A percentile compares a stretch with the other conserved stretches of the same genome.
These are phyloP conservation scores for Pleurotus tuber-regium DNA, from an alignment of 768 basidiomycete genomes.

Conservation along the genomic window DNA sequence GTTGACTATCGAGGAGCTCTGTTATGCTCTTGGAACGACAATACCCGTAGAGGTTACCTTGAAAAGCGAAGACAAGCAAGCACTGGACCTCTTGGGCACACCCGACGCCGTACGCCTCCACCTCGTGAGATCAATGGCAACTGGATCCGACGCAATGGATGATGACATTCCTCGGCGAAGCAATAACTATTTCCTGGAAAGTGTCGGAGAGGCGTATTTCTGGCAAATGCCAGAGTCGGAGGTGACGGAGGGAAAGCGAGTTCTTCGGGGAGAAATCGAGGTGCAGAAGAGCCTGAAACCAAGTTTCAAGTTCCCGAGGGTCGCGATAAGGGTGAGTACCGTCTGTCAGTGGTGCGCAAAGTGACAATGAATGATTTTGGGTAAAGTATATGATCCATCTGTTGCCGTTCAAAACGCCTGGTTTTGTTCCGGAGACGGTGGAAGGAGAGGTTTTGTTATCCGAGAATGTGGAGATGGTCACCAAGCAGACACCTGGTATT, in stretches of 20 bases:
- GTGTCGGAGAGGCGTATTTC: slow-evolving; percentile 43
- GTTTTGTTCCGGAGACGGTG: slow-evolving; percentile 31
- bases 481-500: slow-evolving; percentile 37
- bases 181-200: slow-evolving; percentile 44
- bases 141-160: slow-evolving; percentile 46
- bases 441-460: slow-evolving; percentile 30
- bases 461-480: slow-evolving; percentile 38
- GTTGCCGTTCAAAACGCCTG: slow-evolving; percentile 38
- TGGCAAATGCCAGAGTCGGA: slow-evolving; percentile 35
- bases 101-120: slow-evolving; percentile 38
- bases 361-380: neutral
- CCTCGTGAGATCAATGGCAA: slow-evolving; percentile 44
- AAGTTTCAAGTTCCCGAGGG: slow-evolving; percentile 35
- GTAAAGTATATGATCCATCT: slow-evolving; percentile 44
- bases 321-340: slow-evolving; percentile 44
- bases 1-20: slow-evolving; percentile 30
- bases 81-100: slow-evolving; percentile 46
- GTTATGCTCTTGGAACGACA: slow-evolving; percentile 47
- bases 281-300: slow-evolving; percentile 44
- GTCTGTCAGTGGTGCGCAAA: neutral
- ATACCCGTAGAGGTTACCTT: slow-evolving; percentile 51
- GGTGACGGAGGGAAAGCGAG: slow-evolving; percentile 28
- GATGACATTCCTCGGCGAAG: slow-evolving; percentile 35
- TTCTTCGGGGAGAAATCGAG: slow-evolving; percentile 50
- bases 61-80: slow-evolving; percentile 40